Evolutionary conservation across 306 rosid genomes (phyloP).

Genomic region (Prunus padus): DNA sequence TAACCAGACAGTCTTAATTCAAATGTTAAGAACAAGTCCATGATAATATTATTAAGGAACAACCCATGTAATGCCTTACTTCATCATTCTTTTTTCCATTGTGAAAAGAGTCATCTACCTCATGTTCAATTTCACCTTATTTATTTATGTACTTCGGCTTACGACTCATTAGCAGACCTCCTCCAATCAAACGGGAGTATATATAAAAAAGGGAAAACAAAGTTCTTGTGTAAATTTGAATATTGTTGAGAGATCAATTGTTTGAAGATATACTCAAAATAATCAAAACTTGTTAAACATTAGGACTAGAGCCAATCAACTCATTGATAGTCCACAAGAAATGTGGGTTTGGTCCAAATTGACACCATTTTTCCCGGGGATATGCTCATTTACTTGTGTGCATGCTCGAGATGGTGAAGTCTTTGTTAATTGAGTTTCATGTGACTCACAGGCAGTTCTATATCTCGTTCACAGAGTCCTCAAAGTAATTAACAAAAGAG

Average conservation of each 20-base stretch:
- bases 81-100: too few relatives aligned
- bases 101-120: not conserved
- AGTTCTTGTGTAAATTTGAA: not conserved
- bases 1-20: too few relatives aligned
- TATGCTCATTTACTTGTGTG: not conserved
- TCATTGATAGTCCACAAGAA: not conserved
- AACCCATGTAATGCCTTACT: not conserved
- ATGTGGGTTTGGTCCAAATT: not conserved
- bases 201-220: not conserved
- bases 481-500: not conserved
- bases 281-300: not conserved
- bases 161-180: not conserved
- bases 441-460: not conserved
- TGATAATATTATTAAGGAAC: not conserved
- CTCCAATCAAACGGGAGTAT: not conserved
- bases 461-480: not conserved
- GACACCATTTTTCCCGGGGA: not conserved
- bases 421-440: not conserved
- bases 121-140: not conserved
- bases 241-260: not conserved
- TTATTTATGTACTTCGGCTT: not conserved
- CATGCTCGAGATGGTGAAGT: constrained; percentile 2
- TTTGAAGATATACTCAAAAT: too few relatives aligned
- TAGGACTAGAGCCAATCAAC: not conserved
- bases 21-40: too few relatives aligned